Percentiles rank a stretch among this genome's conserved stretches.
phyloP scores from a whole-genome alignment of 192 early-diverging fungal genomes.

The Backusella luteola region DNA sequence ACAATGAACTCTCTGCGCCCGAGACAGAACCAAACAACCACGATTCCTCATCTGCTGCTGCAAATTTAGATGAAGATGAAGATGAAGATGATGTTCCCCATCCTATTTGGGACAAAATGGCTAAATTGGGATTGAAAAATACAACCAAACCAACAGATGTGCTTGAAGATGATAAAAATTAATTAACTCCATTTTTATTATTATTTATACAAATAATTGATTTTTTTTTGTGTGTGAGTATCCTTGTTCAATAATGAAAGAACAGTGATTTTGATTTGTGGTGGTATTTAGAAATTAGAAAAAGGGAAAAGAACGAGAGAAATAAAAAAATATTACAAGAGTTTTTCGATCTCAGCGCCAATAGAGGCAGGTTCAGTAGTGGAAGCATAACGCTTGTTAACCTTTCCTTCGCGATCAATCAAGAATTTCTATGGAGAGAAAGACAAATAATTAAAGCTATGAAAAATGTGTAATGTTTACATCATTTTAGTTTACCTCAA shows the following conservation, averaged over 20 bases:
- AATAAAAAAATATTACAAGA: conserved; percentile 32
- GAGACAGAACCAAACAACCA: not conserved
- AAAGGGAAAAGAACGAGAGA: not conserved
- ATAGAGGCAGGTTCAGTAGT: conserved; percentile 60
- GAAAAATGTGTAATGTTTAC: not conserved
- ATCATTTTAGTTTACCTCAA: conserved; percentile 45
- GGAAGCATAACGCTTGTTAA: conserved; percentile 64
- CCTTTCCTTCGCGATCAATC: conserved; percentile 61
- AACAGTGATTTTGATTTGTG: not conserved
- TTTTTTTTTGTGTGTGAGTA: conserved; percentile 2
- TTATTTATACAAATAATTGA: not conserved
- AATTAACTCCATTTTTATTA: not conserved
- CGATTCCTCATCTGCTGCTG: not conserved
- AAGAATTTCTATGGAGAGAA: conserved; percentile 59
- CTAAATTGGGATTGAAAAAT: conserved; percentile 4
- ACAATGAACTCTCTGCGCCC: not conserved
- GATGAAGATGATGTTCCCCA: not conserved
- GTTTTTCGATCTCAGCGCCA: conserved; percentile 52
- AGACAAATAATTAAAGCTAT: not conserved
- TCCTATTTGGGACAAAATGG: not conserved
- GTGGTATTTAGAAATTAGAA: not conserved
- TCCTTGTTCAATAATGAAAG: not conserved
- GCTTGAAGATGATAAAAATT: not conserved
- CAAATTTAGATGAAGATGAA: not conserved
- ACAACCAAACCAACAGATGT: not conserved